These are phyloP conservation scores for Pisolithus orientalis DNA, from an alignment of 768 basidiomycete species.

Conservation along the genomic window DNA sequence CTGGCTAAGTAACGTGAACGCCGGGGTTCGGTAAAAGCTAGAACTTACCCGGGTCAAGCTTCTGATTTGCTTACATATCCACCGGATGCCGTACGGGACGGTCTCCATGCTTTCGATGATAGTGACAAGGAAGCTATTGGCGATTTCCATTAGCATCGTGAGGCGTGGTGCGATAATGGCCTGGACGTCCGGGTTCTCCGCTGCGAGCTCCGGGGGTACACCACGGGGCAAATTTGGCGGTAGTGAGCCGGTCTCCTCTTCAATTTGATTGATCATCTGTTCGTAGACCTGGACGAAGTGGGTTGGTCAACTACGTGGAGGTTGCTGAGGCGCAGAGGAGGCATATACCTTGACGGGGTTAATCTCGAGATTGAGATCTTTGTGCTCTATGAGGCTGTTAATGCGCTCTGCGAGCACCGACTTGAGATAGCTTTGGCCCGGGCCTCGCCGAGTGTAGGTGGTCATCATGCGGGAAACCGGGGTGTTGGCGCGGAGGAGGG, in stretches of 20 bases:
- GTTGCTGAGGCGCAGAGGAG: neutral
- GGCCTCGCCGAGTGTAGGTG: slow-evolving; percentile 96
- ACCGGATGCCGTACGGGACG: slow-evolving; percentile 97
- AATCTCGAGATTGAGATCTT: slow-evolving; percentile 98
- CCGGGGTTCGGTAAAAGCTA: neutral
- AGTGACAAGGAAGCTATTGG: slow-evolving; percentile 93
- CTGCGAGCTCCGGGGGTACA: slow-evolving; percentile 90
- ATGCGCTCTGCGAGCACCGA: slow-evolving; percentile 96
- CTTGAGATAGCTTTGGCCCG: slow-evolving; percentile 98
- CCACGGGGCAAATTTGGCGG: slow-evolving; percentile 90
- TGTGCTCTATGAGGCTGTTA: slow-evolving; percentile 98
- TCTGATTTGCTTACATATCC: slow-evolving; percentile 99
- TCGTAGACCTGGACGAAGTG: slow-evolving; percentile 77
- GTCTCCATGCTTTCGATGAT: slow-evolving; percentile 99
- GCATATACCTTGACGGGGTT: slow-evolving; percentile 87
- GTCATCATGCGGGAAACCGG: slow-evolving; percentile 99
- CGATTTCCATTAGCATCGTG: slow-evolving; percentile 99
- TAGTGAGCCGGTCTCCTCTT: slow-evolving; percentile 91
- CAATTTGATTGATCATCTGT: slow-evolving; percentile 98
- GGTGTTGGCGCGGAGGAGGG: slow-evolving; percentile 94
- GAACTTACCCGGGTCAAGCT: slow-evolving; percentile 83
- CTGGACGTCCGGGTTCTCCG: slow-evolving; percentile 92
- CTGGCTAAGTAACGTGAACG: slow-evolving; percentile 6
- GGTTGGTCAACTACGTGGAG: neutral
- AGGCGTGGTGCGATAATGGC: slow-evolving; percentile 95